Evolutionary conservation across 805 yeast species (phyloP), one percentile per base, ranked within the genome.

Genomic region (Lipomyces starkeyi): DNA sequence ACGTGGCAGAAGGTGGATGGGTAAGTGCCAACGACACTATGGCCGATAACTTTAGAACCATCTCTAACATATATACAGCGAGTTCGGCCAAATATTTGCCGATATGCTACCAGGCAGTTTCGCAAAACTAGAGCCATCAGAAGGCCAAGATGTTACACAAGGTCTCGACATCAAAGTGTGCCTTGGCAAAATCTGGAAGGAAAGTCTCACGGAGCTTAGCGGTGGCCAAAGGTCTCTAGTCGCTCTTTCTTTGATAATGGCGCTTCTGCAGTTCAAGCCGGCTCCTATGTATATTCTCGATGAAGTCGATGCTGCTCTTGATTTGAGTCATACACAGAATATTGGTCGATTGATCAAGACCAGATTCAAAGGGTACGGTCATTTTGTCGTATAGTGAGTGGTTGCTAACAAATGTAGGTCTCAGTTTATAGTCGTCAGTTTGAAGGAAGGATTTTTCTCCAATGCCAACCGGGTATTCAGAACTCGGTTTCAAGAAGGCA

Each of bases 261-360:
- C 98, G 0, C 82, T 95, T 69, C 82, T 95, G 61, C 97, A 93
- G 78, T 94, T 91, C 82, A 91, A 93, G 78, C 99, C 99, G 4
- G 99, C 99, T 1, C 99, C 99, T 7, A 91, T 95, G 97, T 95
- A 95, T 76, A 94, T 95, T 73, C 82, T 95, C 66, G 99, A 95
- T 80, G 99, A 95, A 80, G 98, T 95, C 52, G 99, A 95, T 81
- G 99, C 99, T 0, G 99, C 99, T 0, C 84, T 95, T 72, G 99
- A 95, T 83, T 84, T 94, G 71, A 91, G 96, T 67, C 99, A 95
- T 77, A 95, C 99, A 0, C 98, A 95, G 78, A 95, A 95, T 75
- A 95, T 95, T 75, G 99, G 99, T 2, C 97, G 92, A 76, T 83
- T 95, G 77, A 95, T 95, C 78, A 95, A 94, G 80, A 94, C 98